A percentile compares a stretch with the other conserved stretches of the same genome.
These are phyloP conservation scores for Juglanconis juglandina DNA, from an alignment of 2,329 filamentous ascomycete genomes.

Conservation along the genomic window DNA sequence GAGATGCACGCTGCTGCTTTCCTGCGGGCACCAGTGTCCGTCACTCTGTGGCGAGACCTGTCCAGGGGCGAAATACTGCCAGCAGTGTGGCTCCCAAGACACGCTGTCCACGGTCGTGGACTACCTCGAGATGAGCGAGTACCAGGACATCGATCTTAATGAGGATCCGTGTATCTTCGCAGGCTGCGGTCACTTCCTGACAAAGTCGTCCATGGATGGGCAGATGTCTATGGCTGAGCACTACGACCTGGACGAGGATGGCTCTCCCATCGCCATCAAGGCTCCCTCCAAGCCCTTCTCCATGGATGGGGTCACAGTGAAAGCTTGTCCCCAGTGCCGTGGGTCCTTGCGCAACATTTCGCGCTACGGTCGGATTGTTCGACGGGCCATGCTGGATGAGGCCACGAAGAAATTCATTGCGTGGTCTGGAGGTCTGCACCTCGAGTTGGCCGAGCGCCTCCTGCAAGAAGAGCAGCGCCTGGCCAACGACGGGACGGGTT, in stretches of 20 bases:
- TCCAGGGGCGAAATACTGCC: constrained; percentile 51
- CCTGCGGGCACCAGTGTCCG: constrained; percentile 61
- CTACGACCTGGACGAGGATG: constrained; percentile 41
- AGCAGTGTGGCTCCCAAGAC: constrained; percentile 46
- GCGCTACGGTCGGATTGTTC: constrained; percentile 60
- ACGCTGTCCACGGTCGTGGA: constrained; percentile 52
- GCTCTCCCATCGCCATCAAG: constrained; percentile 31
- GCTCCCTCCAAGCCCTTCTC: constrained; percentile 45
- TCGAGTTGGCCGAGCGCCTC: constrained; percentile 36
- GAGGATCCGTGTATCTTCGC: constrained; percentile 61
- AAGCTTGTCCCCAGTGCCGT: constrained; percentile 59
- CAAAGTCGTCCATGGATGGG: constrained; percentile 57
- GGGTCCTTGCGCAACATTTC: constrained; percentile 53
- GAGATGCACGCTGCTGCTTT: constrained; percentile 51
- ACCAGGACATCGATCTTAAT: constrained; percentile 55
- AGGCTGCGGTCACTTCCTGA: constrained; percentile 62
- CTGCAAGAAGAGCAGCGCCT: constrained; percentile 25
- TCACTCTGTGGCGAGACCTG: constrained; percentile 64
- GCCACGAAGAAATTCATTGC: constrained; percentile 62
- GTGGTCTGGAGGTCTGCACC: constrained; percentile 39
- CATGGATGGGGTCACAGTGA: constrained; percentile 37
- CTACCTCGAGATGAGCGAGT: constrained; percentile 50
- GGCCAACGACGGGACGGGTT: constrained; percentile 5
- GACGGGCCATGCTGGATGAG: constrained; percentile 59
- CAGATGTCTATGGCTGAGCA: constrained; percentile 51